Conservation (phyloP, 306 rosid genomes). For the Castanea crenata region DNA sequence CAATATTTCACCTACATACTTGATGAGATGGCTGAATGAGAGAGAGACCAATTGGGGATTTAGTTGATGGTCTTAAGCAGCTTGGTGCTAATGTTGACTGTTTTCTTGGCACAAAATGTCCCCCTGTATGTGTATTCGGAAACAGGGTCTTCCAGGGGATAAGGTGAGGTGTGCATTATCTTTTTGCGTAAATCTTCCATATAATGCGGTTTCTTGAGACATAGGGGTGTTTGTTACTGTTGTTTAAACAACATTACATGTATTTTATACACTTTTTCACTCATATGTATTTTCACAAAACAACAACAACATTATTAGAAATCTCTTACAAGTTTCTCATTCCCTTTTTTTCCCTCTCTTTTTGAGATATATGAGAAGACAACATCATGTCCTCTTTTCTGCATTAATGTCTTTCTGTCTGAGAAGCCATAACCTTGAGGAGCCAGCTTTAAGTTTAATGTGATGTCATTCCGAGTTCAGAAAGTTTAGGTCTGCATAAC, state of each 20-base stretch:
- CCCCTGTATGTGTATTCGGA: conserved; percentile 82
- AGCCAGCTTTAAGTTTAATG: background rate
- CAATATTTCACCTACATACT: conserved; percentile 66
- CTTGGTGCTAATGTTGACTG: conserved; percentile 92
- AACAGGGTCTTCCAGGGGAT: conserved; percentile 96
- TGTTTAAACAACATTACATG: no score
- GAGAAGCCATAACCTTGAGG: background rate
- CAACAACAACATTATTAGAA: no score
- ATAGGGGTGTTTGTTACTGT: no score
- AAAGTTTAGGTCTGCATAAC: no score
- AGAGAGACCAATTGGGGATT: conserved; percentile 93
- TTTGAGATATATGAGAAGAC: background rate
- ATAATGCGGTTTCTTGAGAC: no score
- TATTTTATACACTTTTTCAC: no score
- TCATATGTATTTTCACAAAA: no score
- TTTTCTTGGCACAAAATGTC: conserved; percentile 87
- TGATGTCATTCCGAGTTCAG: no score
- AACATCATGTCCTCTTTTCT: background rate
- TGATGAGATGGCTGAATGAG: conserved; percentile 99
- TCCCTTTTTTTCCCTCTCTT: background rate
- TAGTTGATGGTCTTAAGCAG: conserved; percentile 90
- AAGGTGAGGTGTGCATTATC: conserved; percentile 44
- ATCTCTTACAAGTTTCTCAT: background rate
- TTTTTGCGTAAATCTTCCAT: no score
- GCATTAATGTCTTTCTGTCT: no score